Conservation (phyloP, 768 basidiomycete genomes). For the Neoboletus brunneissimus region DNA sequence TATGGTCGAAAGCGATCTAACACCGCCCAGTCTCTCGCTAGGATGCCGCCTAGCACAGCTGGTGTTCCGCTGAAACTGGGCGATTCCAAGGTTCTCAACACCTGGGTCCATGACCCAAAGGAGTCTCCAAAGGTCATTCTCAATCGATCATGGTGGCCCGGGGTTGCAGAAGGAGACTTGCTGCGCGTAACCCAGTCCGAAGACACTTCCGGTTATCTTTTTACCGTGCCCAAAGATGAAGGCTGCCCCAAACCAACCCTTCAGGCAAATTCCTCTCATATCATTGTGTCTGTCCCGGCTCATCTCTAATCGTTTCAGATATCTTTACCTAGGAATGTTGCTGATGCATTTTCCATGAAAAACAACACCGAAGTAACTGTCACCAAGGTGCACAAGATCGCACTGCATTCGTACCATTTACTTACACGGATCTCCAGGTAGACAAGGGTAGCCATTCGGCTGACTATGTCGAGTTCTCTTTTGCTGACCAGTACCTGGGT, state of each 20-base stretch:
- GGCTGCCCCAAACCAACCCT: slow-evolving; percentile 56
- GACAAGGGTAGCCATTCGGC: slow-evolving; percentile 61
- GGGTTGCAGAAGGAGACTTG: slow-evolving; percentile 74
- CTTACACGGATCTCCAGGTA: slow-evolving; percentile 45
- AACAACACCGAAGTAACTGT: slow-evolving; percentile 71
- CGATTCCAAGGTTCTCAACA: slow-evolving; percentile 59
- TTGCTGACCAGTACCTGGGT: slow-evolving; percentile 94
- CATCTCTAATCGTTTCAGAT: slow-evolving; percentile 43
- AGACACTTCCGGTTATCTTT: slow-evolving; percentile 50
- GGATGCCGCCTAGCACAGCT: slow-evolving; percentile 36
- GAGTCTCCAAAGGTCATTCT: slow-evolving; percentile 59
- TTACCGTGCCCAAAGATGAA: slow-evolving; percentile 67
- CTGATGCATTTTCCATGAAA: slow-evolving; percentile 66
- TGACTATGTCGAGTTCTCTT: slow-evolving; percentile 84
- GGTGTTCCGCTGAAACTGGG: slow-evolving; percentile 52
- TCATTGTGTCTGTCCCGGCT: not conserved
- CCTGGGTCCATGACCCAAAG: slow-evolving; percentile 74
- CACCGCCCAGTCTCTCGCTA: slow-evolving; percentile 65
- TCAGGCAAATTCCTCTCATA: slow-evolving; percentile 43
- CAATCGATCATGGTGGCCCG: slow-evolving; percentile 76
- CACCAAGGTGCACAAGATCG: slow-evolving; percentile 51
- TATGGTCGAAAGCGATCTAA: slow-evolving; percentile 68
- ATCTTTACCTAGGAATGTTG: slow-evolving; percentile 69
- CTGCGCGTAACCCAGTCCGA: slow-evolving; percentile 52
- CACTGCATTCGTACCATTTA: slow-evolving; percentile 2